Evolutionary conservation across 805 yeast genomes (phyloP).

Genomic region (Metschnikowia similis): DNA sequence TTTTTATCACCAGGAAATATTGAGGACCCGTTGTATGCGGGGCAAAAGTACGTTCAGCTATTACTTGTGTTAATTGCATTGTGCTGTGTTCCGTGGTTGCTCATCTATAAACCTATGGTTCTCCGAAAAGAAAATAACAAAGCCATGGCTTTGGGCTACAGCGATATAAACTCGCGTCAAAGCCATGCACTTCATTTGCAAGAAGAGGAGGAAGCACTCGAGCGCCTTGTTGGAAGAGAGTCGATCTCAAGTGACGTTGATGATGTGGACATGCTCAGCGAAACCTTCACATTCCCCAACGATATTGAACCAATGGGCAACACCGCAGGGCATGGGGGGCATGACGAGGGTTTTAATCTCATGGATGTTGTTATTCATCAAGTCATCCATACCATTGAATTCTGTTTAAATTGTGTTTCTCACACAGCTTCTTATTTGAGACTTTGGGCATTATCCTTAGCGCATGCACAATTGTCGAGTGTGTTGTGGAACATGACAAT

Average conservation of each 20-base stretch:
- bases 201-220: slow-evolving; percentile 36
- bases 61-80: slow-evolving; percentile 55
- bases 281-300: slow-evolving; percentile 29
- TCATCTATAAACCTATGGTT: slow-evolving; percentile 59
- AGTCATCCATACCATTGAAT: slow-evolving; percentile 77
- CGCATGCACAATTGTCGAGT: slow-evolving; percentile 73
- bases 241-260: slow-evolving; percentile 5
- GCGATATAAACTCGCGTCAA: slow-evolving; percentile 30
- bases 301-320: slow-evolving; percentile 31
- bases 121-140: slow-evolving; percentile 35
- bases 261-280: slow-evolving; percentile 17
- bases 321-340: slow-evolving; percentile 27
- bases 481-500: slow-evolving; percentile 78
- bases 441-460: slow-evolving; percentile 75
- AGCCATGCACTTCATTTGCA: slow-evolving; percentile 30
- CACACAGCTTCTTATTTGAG: slow-evolving; percentile 77
- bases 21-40: slow-evolving; percentile 61
- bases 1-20: slow-evolving; percentile 68
- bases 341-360: slow-evolving; percentile 39
- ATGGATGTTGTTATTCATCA: slow-evolving; percentile 76
- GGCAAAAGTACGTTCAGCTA: slow-evolving; percentile 60
- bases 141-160: slow-evolving; percentile 31
- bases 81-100: slow-evolving; percentile 71
- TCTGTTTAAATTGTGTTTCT: slow-evolving; percentile 73
- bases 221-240: slow-evolving; percentile 7